Evolutionary conservation across 768 basidiomycete species (phyloP).

Genomic region (Hydnomerulius pinastri): DNA sequence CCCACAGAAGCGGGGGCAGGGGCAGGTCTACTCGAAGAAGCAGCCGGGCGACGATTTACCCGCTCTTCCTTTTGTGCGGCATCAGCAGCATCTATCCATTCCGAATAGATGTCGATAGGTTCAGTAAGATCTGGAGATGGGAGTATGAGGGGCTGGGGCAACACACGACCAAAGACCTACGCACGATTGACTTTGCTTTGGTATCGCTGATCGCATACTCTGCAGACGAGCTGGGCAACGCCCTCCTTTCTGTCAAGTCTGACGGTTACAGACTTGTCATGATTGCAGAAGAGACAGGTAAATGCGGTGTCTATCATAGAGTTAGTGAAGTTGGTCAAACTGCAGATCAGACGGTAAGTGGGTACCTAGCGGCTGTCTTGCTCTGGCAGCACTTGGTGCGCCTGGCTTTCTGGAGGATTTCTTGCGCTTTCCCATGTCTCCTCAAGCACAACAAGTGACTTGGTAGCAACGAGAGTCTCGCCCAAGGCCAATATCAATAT

Average conservation of each 20-base stretch:
- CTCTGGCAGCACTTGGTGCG: slow-evolving; percentile 60
- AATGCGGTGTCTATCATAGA: slow-evolving; percentile 68
- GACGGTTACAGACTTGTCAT: slow-evolving; percentile 86
- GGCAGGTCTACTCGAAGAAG: slow-evolving; percentile 50
- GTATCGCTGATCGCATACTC: slow-evolving; percentile 84
- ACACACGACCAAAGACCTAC: slow-evolving; percentile 23
- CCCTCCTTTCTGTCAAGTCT: slow-evolving; percentile 86
- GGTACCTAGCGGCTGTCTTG: slow-evolving; percentile 72
- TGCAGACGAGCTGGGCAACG: slow-evolving; percentile 76
- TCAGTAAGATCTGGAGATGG: slow-evolving; percentile 71
- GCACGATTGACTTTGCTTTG: slow-evolving; percentile 87
- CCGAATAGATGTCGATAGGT: slow-evolving; percentile 86
- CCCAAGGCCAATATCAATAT: too few species aligned
- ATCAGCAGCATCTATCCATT: slow-evolving; percentile 90
- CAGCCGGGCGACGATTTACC: slow-evolving; percentile 49
- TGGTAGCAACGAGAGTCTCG: neutral
- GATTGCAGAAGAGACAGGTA: slow-evolving; percentile 87
- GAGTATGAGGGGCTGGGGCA: slow-evolving; percentile 14
- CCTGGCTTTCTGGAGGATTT: slow-evolving; percentile 84
- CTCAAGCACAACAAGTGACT: neutral
- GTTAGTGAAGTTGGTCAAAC: slow-evolving; percentile 3
- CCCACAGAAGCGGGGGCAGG: slow-evolving; percentile 38
- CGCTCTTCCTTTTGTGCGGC: slow-evolving; percentile 71
- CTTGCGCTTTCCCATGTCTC: slow-evolving; percentile 86
- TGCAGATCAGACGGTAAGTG: neutral